These are phyloP conservation scores for Cytospora schulzeri DNA, from an alignment of 2,329 filamentous ascomycete species.

Conservation along the genomic window DNA sequence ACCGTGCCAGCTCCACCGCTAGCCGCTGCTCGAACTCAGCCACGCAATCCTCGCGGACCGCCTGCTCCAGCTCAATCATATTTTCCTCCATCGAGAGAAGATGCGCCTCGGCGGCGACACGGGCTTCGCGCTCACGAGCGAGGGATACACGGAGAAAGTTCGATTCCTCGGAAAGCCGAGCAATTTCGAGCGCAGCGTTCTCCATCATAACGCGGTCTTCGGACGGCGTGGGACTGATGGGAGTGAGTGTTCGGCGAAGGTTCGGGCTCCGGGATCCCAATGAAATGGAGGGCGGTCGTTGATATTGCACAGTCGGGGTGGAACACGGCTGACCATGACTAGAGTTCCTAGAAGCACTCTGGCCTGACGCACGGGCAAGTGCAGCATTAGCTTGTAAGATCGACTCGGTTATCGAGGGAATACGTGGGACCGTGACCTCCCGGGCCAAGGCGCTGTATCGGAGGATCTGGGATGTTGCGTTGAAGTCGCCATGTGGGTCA, in stretches of 20 bases:
- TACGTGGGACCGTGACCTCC: constrained; percentile 87
- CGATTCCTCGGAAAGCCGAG: constrained; percentile 75
- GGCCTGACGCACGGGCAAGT: constrained; percentile 36
- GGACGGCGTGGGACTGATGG: constrained; percentile 42
- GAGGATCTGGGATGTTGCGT: constrained; percentile 93
- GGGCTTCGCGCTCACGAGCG: constrained; percentile 68
- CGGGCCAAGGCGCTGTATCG: constrained; percentile 91
- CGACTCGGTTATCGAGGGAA: constrained; percentile 78
- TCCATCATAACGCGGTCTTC: constrained; percentile 75
- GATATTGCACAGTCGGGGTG: constrained; percentile 34
- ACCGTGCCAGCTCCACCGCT: constrained; percentile 74
- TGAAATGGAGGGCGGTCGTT: constrained; percentile 45
- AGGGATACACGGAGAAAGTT: constrained; percentile 73
- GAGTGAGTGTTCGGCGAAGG: constrained; percentile 43
- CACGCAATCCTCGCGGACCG: constrained; percentile 86
- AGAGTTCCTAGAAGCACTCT: constrained; percentile 29
- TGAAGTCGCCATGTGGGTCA: constrained; percentile 90
- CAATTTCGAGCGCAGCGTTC: constrained; percentile 77
- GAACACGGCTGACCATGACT: constrained; percentile 32
- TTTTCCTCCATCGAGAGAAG: constrained; percentile 70
- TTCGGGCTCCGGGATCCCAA: constrained; percentile 36
- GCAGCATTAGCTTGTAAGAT: constrained; percentile 51
- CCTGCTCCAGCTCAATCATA: constrained; percentile 72
- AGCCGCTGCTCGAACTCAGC: constrained; percentile 81
- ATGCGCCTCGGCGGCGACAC: constrained; percentile 72